Conservation (phyloP, 192 early-diverging fungal species). For the Gonapodya sp. region DNA sequence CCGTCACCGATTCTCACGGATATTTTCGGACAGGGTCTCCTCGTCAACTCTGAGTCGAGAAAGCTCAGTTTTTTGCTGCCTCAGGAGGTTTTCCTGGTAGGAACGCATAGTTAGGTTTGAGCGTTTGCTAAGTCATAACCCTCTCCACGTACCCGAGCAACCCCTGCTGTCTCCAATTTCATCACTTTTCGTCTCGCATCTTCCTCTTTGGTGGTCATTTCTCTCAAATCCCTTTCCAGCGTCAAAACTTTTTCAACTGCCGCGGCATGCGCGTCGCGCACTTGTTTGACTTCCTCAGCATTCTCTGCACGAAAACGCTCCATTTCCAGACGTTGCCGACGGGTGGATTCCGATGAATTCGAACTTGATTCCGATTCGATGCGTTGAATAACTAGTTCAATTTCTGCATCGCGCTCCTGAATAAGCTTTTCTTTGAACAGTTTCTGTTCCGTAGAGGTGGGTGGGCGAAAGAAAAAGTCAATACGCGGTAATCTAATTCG, state of each 20-base stretch:
- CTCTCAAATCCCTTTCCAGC: constrained; percentile 21
- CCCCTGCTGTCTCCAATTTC: constrained; percentile 27
- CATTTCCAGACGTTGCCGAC: constrained; percentile 39
- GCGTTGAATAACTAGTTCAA: constrained; percentile 44
- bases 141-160: constrained; percentile 20
- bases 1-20: constrained; percentile 11
- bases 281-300: constrained; percentile 40
- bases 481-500: not conserved
- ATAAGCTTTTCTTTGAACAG: constrained; percentile 40
- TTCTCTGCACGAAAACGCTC: constrained; percentile 35
- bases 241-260: constrained; percentile 37
- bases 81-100: constrained; percentile 26
- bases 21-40: constrained; percentile 13
- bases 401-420: constrained; percentile 43
- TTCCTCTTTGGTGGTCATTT: constrained; percentile 21
- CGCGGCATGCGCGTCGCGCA: constrained; percentile 37
- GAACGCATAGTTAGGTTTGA: not conserved
- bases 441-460: constrained; percentile 25
- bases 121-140: too few species aligned
- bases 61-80: constrained; percentile 34
- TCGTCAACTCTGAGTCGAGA: constrained; percentile 33
- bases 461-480: not conserved
- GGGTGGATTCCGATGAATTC: constrained; percentile 30
- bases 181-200: constrained; percentile 35
- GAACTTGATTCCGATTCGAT: constrained; percentile 41